A percentile compares a stretch with the other conserved stretches of the same genome.
Conservation (phyloP, 225 moss, liverwort and hornwort genomes). For the Physcomitrellopsis africana region DNA sequence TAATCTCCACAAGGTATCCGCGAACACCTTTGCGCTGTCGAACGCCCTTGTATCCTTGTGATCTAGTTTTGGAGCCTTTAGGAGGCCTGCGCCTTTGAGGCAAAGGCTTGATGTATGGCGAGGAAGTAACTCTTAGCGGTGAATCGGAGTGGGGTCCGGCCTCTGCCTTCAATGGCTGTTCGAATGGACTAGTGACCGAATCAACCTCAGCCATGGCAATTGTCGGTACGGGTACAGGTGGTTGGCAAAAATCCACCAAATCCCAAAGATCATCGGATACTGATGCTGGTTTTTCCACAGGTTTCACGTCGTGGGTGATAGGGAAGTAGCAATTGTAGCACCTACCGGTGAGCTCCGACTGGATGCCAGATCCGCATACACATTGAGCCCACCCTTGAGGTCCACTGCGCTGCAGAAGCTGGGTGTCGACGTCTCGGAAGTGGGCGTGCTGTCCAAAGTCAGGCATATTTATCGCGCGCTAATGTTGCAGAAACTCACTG, state of each 20-base stretch:
- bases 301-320: conserved; percentile 29
- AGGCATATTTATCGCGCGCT: conserved; percentile 24
- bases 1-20: conserved; percentile 47
- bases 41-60: conserved; percentile 41
- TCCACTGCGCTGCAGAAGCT: conserved; percentile 12
- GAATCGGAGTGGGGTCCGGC: conserved; percentile 23
- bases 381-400: conserved; percentile 12
- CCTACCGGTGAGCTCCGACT: not conserved
- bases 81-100: conserved; percentile 39
- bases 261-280: not conserved
- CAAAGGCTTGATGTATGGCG: conserved; percentile 5
- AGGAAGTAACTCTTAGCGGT: not conserved
- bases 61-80: conserved; percentile 29
- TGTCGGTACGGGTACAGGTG: not conserved
- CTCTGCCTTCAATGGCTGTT: not conserved
- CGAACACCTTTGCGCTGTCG: conserved; percentile 52
- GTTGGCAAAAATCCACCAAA: not conserved
- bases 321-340: conserved; percentile 23
- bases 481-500: too few relatives aligned
- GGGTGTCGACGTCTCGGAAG: conserved; percentile 11
- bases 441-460: conserved; percentile 16
- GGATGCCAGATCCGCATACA: not conserved
- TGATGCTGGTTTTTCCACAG: not conserved
- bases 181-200: not conserved
- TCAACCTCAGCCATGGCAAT: not conserved